Percentiles rank a stretch among this genome's conserved stretches.
Evolutionary conservation across 108 stramenopile genomes (phyloP).

Genomic region (Cafeteria roenbergensis): DNA sequence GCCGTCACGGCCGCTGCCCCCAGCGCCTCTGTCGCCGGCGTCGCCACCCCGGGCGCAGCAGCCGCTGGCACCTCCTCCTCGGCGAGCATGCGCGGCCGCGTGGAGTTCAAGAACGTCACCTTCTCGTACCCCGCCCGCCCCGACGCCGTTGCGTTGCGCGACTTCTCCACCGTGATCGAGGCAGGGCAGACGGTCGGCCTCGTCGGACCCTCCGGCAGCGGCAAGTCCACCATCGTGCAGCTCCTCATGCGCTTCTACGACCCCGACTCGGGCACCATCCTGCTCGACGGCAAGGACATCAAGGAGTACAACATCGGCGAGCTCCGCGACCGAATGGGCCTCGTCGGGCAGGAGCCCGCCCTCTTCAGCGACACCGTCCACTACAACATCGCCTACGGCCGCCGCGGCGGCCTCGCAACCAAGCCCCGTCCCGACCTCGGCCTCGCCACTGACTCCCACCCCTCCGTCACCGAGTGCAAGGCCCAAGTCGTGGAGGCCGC

Average conservation of each 20-base stretch:
- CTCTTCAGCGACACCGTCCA: constrained; percentile 56
- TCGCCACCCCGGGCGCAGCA: constrained; percentile 8
- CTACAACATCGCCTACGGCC: constrained; percentile 60
- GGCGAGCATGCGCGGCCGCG: constrained; percentile 4
- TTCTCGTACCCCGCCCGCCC: constrained; percentile 27
- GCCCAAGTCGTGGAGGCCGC: constrained; percentile 25
- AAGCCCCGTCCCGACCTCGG: no score
- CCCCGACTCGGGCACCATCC: constrained; percentile 22
- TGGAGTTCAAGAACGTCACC: constrained; percentile 19
- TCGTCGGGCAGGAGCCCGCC: constrained; percentile 65
- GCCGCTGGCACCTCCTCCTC: constrained; percentile 27
- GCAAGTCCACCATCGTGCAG: constrained; percentile 53
- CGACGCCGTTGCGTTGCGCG: constrained; percentile 5
- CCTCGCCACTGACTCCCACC: no score
- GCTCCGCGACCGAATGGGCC: constrained; percentile 49
- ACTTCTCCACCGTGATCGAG: constrained; percentile 9
- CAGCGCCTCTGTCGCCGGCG: neutral
- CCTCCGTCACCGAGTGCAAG: no score
- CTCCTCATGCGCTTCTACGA: constrained; percentile 46
- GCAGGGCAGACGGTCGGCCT: constrained; percentile 20
- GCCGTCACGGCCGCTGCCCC: neutral
- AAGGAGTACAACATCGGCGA: constrained; percentile 30
- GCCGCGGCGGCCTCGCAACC: constrained; percentile 16
- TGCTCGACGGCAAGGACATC: constrained; percentile 23
- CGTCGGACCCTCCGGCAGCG: constrained; percentile 38